Base-by-base conservation (phyloP, 2,329 filamentous ascomycete genomes). In the Fusarium sp. region DNA sequence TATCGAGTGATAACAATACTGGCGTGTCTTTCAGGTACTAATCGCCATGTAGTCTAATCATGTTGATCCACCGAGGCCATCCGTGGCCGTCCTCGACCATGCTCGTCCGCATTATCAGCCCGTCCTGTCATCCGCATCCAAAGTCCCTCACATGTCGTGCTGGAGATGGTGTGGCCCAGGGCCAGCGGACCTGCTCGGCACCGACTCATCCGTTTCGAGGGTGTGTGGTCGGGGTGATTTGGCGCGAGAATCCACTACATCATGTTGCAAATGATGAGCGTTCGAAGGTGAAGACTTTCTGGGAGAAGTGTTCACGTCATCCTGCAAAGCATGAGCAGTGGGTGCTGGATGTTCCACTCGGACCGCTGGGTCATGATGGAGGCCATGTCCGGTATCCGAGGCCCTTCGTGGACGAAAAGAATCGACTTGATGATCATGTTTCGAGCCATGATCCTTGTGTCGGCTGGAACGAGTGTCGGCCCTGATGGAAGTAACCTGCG, bases 1-100 rank as follows among this genome's bases (percentile, higher is more conserved):
- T 64, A 60, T 71, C 33, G 64, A 69, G 64, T 62, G 51, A 46
- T 73, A 74, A 72, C n/a, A 22, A 73, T 73, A 66, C 67, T 59
- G 71, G 42, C 57, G 71, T 72, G 46, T 55, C 51, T 63, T 17
- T 35, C 57, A 72, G 71, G 71, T 73, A 33, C 44, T 66, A 64
- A 46, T 46, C 36, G 20, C 36, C 53, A 59, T 64, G 33, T 42
- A 22, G 61, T 42, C 29, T 55, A 42, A 31, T 53, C 16, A 51
- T 67, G 35, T 62, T 64, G 59, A 35, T 46, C 31, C 59, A 51
- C 24, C 27, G 14, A 16, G 40, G 29, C 33, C 33, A 33, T 17
- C 24, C 10, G 17, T 17, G 31, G 42, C 44, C 20, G 46, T 17
- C 36, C n/a, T 51, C 33, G 22, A 27, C 14, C 27, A 51, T 63